Base-by-base conservation (phyloP, 805 yeast genomes). In the Myxozyma sirexii region DNA sequence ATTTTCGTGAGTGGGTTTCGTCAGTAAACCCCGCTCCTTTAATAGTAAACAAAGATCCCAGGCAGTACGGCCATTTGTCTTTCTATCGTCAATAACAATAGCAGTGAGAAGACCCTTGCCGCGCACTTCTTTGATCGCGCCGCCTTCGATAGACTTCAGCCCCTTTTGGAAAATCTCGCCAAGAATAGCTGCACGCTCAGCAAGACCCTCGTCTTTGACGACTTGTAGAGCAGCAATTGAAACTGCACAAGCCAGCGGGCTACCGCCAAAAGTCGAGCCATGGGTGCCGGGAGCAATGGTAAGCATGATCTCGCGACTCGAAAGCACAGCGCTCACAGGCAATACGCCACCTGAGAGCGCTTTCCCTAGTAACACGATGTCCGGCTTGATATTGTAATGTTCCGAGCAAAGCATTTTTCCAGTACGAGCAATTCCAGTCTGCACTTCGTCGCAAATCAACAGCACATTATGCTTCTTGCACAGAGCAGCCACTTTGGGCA, bases 261-360 rank as follows among this genome's bases (percentile, higher is more conserved):
- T 93, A 75, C 98, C 98, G 76, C 98, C 98, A 73, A 89, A 93
- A 23, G 98, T 93, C 29, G 97, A 92, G 54, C 98, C 98, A 76
- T 93, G 98, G 33, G 97, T 89, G 56, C 98, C 98, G 27, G 97
- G 96, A 64, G 88, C 90, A 68, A 93, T 82, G 65, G 90, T 84
- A 66, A 85, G 81, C 97, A 93, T 88, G 72, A 93, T 87, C 60
- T 90, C 96, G 68, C 79, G 83, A n/a, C 96, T 88, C 1, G 97
- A 87, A 65, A 93, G 80, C 17, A 91, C 97, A 29, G 96, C 94
- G 47, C 96, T 87, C 15, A 91, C 96, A 35, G 98, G 97, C 64
- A 88, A 74, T 33, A 91, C 92, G 75, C 98, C 98, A 59, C 98
- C 98, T 31, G 96, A 86, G 62, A 93, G 83, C 59, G 98, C 98